Conservation (phyloP, 2,329 filamentous ascomycete species). For the Penicillium oxalicum region DNA sequence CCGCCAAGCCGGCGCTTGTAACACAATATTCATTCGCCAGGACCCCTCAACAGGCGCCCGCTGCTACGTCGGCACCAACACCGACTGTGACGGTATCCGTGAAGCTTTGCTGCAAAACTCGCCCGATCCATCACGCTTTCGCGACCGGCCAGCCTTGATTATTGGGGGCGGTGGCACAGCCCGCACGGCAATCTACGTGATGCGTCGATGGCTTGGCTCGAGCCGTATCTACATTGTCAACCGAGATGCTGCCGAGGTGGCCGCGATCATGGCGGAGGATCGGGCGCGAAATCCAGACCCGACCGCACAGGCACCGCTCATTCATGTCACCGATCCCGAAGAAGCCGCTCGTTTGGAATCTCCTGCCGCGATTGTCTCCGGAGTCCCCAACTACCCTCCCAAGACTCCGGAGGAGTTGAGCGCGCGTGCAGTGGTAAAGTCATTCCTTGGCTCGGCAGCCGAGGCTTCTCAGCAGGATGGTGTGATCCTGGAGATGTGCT, state of each 20-base stretch:
- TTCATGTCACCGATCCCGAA: slow-evolving; percentile 56
- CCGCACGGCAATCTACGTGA: slow-evolving; percentile 69
- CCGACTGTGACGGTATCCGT: slow-evolving; percentile 71
- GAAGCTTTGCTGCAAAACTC: slow-evolving; percentile 61
- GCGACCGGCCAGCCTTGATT: slow-evolving; percentile 60
- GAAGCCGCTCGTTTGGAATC: slow-evolving; percentile 54
- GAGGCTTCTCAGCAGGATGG: slow-evolving; percentile 48
- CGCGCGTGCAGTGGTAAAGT: slow-evolving; percentile 49
- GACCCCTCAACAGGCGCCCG: slow-evolving; percentile 39
- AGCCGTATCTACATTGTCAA: slow-evolving; percentile 71
- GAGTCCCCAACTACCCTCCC: slow-evolving; percentile 71
- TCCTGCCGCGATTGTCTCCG: slow-evolving; percentile 64
- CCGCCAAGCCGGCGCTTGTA: slow-evolving; percentile 68
- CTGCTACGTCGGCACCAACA: slow-evolving; percentile 68
- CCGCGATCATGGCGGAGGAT: slow-evolving; percentile 58
- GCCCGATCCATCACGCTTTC: slow-evolving; percentile 24
- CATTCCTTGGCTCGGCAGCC: slow-evolving; percentile 29
- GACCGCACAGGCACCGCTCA: slow-evolving; percentile 41
- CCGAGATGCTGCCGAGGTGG: slow-evolving; percentile 63
- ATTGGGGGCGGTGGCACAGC: slow-evolving; percentile 74
- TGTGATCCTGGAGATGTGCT: slow-evolving; percentile 75
- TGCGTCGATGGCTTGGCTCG: slow-evolving; percentile 63
- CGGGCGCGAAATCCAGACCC: slow-evolving; percentile 49
- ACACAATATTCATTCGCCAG: slow-evolving; percentile 64
- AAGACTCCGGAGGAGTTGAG: slow-evolving; percentile 56